These are phyloP conservation scores for Massariosphaeria phaeospora DNA, from an alignment of 495 filamentous ascomycete genomes.

Conservation along the genomic window DNA sequence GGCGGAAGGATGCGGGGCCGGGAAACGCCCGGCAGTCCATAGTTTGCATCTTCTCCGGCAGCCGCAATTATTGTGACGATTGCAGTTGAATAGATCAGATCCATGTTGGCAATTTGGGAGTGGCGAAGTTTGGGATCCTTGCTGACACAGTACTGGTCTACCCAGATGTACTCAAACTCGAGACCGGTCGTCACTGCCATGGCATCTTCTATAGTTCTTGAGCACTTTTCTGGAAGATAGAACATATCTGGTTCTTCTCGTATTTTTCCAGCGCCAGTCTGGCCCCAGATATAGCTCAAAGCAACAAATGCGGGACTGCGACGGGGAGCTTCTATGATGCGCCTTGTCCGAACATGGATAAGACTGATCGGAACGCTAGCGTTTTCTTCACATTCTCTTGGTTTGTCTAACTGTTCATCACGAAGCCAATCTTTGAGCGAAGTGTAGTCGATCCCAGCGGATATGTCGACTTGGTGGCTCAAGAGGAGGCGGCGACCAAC, in stretches of 20 bases:
- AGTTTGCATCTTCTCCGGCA: constrained; percentile 27
- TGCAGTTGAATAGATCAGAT: constrained; percentile 33
- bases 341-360: neutral
- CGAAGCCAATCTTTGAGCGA: neutral
- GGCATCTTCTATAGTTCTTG: constrained; percentile 32
- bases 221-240: neutral
- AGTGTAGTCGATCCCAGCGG: neutral
- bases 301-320: no score
- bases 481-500: neutral
- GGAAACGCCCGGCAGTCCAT: constrained; percentile 36
- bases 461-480: neutral
- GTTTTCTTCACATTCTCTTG: neutral
- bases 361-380: no score
- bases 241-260: no score
- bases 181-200: constrained; percentile 12
- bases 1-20: neutral
- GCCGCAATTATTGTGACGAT: constrained; percentile 34
- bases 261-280: no score
- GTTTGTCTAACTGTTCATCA: neutral
- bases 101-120: constrained; percentile 36
- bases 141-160: constrained; percentile 10
- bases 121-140: constrained; percentile 20
- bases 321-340: neutral
- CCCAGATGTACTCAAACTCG: constrained; percentile 8
- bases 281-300: no score